phyloP scores from a whole-genome alignment of 768 basidiomycete genomes.

The Cyclocybe aegerita region DNA sequence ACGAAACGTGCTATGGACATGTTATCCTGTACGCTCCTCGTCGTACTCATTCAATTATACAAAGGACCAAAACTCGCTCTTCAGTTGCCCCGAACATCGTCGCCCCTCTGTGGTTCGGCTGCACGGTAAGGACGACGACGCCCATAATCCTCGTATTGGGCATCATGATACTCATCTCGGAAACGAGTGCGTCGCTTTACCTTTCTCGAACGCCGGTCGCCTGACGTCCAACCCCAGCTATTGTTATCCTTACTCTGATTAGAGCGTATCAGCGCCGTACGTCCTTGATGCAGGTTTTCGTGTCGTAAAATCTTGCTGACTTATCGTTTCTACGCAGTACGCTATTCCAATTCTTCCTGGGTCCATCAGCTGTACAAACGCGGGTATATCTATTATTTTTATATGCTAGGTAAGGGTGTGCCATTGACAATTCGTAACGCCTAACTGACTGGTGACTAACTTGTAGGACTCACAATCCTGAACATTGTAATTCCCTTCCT shows the following conservation, averaged over 20 bases:
- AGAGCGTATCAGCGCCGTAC: neutral
- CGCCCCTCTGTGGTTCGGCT: too few species aligned
- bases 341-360: slow-evolving; percentile 14
- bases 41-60: too few species aligned
- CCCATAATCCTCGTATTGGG: too few species aligned
- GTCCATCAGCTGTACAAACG: slow-evolving; percentile 14
- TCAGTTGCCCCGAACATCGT: too few species aligned
- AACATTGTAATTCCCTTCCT: slow-evolving; percentile 15
- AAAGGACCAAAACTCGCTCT: too few species aligned
- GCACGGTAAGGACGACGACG: too few species aligned
- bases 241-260: neutral
- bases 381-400: slow-evolving; percentile 15
- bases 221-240: neutral
- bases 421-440: neutral
- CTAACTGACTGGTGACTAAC: slow-evolving; percentile 4
- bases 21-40: too few species aligned
- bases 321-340: neutral
- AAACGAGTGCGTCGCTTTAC: neutral
- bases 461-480: slow-evolving; percentile 11
- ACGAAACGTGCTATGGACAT: too few species aligned
- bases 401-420: slow-evolving; percentile 9
- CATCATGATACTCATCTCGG: neutral
- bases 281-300: too few species aligned
- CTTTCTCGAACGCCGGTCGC: neutral
- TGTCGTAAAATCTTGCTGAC: too few species aligned